phyloP scores from a whole-genome alignment of 2,329 filamentous ascomycete genomes.

The Colletotrichum godetiae region DNA sequence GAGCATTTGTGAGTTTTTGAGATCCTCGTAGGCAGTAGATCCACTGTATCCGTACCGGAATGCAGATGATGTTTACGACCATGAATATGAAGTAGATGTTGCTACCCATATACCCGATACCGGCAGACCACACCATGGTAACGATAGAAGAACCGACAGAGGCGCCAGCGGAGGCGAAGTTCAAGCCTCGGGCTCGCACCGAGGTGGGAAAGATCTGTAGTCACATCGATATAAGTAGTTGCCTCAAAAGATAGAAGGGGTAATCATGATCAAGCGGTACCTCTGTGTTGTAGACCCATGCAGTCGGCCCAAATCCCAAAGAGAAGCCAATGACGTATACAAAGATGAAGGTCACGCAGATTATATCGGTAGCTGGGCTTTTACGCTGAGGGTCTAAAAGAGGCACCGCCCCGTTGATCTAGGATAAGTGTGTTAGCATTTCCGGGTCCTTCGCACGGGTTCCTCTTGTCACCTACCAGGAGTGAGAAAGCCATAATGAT shows the following conservation, averaged over 20 bases:
- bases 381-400: slow-evolving; percentile 61
- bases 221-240: background rate
- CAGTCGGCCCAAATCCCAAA: slow-evolving; percentile 66
- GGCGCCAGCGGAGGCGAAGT: slow-evolving; percentile 64
- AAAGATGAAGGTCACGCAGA: slow-evolving; percentile 67
- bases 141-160: slow-evolving; percentile 67
- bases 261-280: slow-evolving; percentile 43
- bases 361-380: slow-evolving; percentile 59
- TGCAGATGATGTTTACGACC: slow-evolving; percentile 59
- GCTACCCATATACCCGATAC: slow-evolving; percentile 60
- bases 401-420: slow-evolving; percentile 67
- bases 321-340: slow-evolving; percentile 69
- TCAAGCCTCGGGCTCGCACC: slow-evolving; percentile 66
- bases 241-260: background rate
- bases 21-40: background rate
- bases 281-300: slow-evolving; percentile 71
- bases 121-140: slow-evolving; percentile 66
- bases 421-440: background rate
- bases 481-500: slow-evolving; percentile 64
- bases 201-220: slow-evolving; percentile 67
- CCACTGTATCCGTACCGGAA: slow-evolving; percentile 48
- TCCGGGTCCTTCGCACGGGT: too few relatives aligned
- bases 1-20: background rate
- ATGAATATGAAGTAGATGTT: slow-evolving; percentile 70
- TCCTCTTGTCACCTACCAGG: slow-evolving; percentile 52